Conservation (phyloP, 768 basidiomycete genomes). For the Sutorius australiensis region DNA sequence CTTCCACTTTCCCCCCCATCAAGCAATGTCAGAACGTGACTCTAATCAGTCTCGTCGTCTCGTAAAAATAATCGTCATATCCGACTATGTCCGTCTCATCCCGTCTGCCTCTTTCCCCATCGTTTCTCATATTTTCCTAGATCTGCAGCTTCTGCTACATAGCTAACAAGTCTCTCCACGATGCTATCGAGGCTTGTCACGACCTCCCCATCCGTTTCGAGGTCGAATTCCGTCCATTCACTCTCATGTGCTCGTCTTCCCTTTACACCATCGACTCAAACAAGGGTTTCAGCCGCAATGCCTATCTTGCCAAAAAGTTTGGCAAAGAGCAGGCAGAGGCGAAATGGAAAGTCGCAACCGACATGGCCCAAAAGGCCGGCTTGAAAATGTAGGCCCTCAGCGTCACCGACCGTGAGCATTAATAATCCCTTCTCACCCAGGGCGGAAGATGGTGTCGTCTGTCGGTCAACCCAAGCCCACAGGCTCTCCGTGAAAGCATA, state of each 20-base stretch:
- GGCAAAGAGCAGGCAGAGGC: constrained; percentile 27
- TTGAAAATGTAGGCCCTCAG: constrained; percentile 21
- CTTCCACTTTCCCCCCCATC: too few relatives aligned
- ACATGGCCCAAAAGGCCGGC: constrained; percentile 30
- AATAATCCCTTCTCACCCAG: constrained; percentile 19
- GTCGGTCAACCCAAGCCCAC: constrained; percentile 41
- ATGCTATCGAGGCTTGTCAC: constrained; percentile 34
- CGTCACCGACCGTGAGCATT: background rate
- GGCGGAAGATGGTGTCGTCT: constrained; percentile 36
- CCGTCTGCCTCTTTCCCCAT: background rate
- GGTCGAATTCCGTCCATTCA: constrained; percentile 35
- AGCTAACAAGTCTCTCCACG: constrained; percentile 34
- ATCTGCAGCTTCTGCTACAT: constrained; percentile 39
- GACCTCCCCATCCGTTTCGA: constrained; percentile 34
- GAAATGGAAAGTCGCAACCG: constrained; percentile 25
- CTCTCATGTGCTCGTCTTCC: constrained; percentile 25
- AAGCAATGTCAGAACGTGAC: constrained; percentile 19
- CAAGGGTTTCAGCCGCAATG: constrained; percentile 20
- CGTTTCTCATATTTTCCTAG: constrained; percentile 17
- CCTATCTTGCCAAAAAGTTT: constrained; percentile 24
- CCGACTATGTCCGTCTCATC: constrained; percentile 30
- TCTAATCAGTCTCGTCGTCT: constrained; percentile 13
- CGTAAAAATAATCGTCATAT: constrained; percentile 34
- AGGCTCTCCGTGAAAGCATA: constrained; percentile 44
- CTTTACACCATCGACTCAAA: constrained; percentile 15